Base-by-base conservation (phyloP, 768 basidiomycete species). In the Saitozyma podzolica region DNA sequence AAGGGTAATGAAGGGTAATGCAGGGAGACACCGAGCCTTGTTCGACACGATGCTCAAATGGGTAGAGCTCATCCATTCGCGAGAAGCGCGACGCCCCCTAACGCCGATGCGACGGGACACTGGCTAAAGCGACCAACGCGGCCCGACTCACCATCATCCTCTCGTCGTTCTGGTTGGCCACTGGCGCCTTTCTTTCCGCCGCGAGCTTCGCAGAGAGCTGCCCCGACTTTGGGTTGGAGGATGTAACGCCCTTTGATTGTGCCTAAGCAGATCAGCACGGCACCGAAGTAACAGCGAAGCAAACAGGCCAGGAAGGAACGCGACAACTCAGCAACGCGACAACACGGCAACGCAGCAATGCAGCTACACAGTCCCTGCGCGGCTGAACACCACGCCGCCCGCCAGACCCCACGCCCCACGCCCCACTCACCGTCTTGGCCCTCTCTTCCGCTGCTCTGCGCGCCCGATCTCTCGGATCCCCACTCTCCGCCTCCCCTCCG, bases 91-190 rank as follows among this genome's bases (percentile, higher is more conserved):
- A n/a, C n/a, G n/a, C n/a, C n/a, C n/a, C 45, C 11, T 47, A 47
- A 13, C 45, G 45, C 13, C 29, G 29, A 29, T 29, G 29, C 29
- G 29, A 29, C 29, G 2, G 29, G 29, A 29, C 29, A 29, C 29
- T 2, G 5, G 29, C 29, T 29, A 29, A 29, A 29, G n/a, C 29
- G 29, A 29, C 29, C 29, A 29, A 29, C 29, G 45, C 45, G 13
- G n/a, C 13, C n/a, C n/a, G 45, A 73, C 75, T 68, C 61, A 77
- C 76, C 76, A 78, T 78, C 69, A 74, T 60, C 45, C 72, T 40
- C 42, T 68, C 66, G 16, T 76, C 63, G 9, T 57, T 20, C 49
- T 29, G 53, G 6, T 49, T 51, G 5, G 63, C 52, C 16, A 57
- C 47, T 19, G 51, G 37, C 17, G 69, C 55, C 50, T 59, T 68